Evolutionary conservation across 768 basidiomycete genomes (phyloP).

Genomic region (Obba rivulosa): DNA sequence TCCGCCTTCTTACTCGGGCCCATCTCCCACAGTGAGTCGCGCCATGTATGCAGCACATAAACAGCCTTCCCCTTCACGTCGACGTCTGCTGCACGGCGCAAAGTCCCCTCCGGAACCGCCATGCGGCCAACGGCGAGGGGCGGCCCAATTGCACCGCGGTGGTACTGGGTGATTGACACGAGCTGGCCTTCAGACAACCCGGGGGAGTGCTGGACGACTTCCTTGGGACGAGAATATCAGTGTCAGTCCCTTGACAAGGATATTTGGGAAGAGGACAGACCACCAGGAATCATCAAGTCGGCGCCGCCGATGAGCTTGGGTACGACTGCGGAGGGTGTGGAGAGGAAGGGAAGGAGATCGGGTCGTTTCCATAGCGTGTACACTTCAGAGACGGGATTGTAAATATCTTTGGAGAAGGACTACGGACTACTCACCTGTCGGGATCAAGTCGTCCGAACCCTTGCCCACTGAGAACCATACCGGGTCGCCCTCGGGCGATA

Average conservation of each 20-base stretch:
- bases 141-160: slow-evolving; percentile 31
- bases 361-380: slow-evolving; percentile 78
- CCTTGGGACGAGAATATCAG: slow-evolving; percentile 25
- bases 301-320: slow-evolving; percentile 73
- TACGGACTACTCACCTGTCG: slow-evolving; percentile 41
- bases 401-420: neutral
- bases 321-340: slow-evolving; percentile 67
- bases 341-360: slow-evolving; percentile 62
- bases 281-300: slow-evolving; percentile 86
- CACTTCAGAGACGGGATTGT: slow-evolving; percentile 29
- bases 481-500: slow-evolving; percentile 62
- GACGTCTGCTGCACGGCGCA: slow-evolving; percentile 30
- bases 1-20: slow-evolving; percentile 51
- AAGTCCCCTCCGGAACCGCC: slow-evolving; percentile 47
- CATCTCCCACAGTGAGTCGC: slow-evolving; percentile 70
- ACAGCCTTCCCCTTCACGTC: slow-evolving; percentile 76
- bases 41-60: slow-evolving; percentile 66
- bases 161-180: slow-evolving; percentile 56
- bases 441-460: slow-evolving; percentile 60
- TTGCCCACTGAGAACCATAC: slow-evolving; percentile 77
- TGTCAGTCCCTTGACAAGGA: neutral
- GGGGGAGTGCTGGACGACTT: slow-evolving; percentile 55
- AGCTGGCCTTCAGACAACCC: slow-evolving; percentile 43
- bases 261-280: slow-evolving; percentile 34
- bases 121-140: slow-evolving; percentile 77